These are phyloP conservation scores for Orbilia ellipsospora DNA, from an alignment of 2,329 filamentous ascomycete species.

Conservation along the genomic window DNA sequence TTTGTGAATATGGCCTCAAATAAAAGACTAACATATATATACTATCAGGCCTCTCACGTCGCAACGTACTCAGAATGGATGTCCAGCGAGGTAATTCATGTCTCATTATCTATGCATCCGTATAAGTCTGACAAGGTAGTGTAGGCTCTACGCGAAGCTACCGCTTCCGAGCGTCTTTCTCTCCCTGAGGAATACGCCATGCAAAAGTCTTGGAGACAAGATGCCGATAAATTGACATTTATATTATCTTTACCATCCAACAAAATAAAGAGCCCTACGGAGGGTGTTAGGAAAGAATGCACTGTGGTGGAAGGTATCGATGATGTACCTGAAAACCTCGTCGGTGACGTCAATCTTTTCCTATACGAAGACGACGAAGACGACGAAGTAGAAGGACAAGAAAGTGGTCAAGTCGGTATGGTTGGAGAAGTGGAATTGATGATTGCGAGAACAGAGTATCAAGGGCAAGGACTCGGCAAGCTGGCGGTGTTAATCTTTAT, in stretches of 20 bases:
- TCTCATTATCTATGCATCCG: too few relatives aligned
- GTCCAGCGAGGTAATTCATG: slow-evolving; percentile 45
- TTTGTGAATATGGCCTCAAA: background rate
- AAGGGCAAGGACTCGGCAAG: slow-evolving; percentile 73
- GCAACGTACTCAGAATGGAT: slow-evolving; percentile 53
- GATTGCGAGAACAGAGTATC: slow-evolving; percentile 73
- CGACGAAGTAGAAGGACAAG: slow-evolving; percentile 57
- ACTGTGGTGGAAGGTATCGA: slow-evolving; percentile 58
- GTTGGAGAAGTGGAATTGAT: slow-evolving; percentile 85
- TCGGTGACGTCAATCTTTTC: slow-evolving; percentile 85
- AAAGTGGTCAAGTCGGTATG: slow-evolving; percentile 47
- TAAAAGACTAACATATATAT: background rate
- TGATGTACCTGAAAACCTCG: slow-evolving; percentile 71
- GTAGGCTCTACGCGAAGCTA: slow-evolving; percentile 81
- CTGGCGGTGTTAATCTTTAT: slow-evolving; percentile 76
- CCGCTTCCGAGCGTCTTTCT: slow-evolving; percentile 84
- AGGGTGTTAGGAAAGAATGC: background rate
- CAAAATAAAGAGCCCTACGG: slow-evolving; percentile 5
- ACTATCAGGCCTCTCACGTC: slow-evolving; percentile 42
- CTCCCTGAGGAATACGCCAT: slow-evolving; percentile 87
- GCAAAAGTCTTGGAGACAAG: slow-evolving; percentile 85
- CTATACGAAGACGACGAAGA: slow-evolving; percentile 66
- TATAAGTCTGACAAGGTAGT: background rate
- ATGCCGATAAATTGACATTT: slow-evolving; percentile 90
- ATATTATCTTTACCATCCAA: slow-evolving; percentile 75